Percentiles rank a stretch among this genome's conserved stretches.
These are phyloP conservation scores for Aegle marmelos DNA, from an alignment of 345 rosid genomes.

Conservation along the genomic window DNA sequence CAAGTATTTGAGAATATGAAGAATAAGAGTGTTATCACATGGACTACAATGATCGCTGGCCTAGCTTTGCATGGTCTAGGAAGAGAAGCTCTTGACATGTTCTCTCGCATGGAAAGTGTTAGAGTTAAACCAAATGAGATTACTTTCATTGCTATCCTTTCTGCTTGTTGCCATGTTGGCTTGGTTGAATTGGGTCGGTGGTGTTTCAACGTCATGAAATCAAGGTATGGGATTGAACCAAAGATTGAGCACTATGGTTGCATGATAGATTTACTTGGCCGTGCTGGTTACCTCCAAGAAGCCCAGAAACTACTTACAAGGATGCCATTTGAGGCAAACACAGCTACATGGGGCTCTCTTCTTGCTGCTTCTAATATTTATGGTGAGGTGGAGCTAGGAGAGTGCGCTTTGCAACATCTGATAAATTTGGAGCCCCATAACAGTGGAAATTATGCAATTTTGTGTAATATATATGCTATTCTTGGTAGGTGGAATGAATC, in stretches of 20 bases:
- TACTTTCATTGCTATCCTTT: conserved; percentile 71
- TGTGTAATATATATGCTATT: conserved; percentile 53
- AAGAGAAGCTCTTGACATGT: conserved; percentile 58
- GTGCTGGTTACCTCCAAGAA: conserved; percentile 58
- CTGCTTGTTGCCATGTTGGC: conserved; percentile 76
- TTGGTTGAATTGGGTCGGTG: conserved; percentile 47
- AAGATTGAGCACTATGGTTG: conserved; percentile 77
- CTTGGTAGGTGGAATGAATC: conserved; percentile 66
- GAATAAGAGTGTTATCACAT: conserved; percentile 49
- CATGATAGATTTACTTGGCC: conserved; percentile 63
- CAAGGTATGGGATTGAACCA: conserved; percentile 38
- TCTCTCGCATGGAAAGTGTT: conserved; percentile 54
- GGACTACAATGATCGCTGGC: conserved; percentile 74
- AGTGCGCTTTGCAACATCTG: conserved; percentile 50
- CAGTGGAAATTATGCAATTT: conserved; percentile 72
- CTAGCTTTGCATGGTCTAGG: conserved; percentile 67
- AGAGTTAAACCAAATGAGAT: conserved; percentile 52
- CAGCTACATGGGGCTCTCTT: conserved; percentile 80
- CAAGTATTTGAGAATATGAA: conserved; percentile 44
- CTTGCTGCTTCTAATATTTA: conserved; percentile 65
- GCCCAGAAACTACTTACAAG: conserved; percentile 40
- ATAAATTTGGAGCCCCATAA: conserved; percentile 63
- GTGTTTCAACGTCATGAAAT: conserved; percentile 46
- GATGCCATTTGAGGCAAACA: conserved; percentile 71
- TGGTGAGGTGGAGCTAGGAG: conserved; percentile 56